Conservation (phyloP, 768 basidiomycete genomes). For the Hygrophorus pudorinus region DNA sequence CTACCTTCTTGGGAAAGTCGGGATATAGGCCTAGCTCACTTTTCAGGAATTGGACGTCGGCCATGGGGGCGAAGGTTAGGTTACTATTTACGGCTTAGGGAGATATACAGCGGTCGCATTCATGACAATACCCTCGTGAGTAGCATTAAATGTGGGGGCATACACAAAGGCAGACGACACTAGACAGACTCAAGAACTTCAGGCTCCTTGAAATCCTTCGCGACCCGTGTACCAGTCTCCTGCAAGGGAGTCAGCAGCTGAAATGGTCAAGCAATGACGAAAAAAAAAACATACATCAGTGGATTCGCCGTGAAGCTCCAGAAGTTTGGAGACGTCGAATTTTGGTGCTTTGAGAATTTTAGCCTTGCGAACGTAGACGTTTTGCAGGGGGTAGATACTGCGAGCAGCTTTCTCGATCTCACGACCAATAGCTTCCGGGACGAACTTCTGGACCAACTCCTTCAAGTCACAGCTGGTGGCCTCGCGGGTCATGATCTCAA, state of each 20-base stretch:
- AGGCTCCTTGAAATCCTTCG: conserved; percentile 97
- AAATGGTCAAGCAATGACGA: conserved; percentile 7
- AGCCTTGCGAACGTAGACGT: conserved; percentile 97
- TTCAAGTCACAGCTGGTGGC: conserved; percentile 93
- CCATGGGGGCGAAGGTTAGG: conserved; percentile 31
- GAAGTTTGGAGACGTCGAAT: conserved; percentile 89
- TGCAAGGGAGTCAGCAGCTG: conserved; percentile 20
- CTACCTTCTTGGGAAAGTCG: conserved; percentile 88
- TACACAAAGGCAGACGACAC: conserved; percentile 23
- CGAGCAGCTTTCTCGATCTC: conserved; percentile 98
- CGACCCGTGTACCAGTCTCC: conserved; percentile 93
- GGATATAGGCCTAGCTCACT: conserved; percentile 49
- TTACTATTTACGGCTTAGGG: too few species aligned
- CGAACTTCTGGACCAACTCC: conserved; percentile 97
- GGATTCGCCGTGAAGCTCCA: conserved; percentile 94
- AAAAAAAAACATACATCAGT: conserved; percentile 61
- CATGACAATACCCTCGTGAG: neutral
- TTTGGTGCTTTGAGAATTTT: conserved; percentile 99
- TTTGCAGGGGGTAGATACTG: conserved; percentile 97
- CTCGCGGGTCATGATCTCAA: conserved; percentile 96
- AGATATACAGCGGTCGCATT: too few species aligned
- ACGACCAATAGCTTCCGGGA: conserved; percentile 96
- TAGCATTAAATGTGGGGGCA: too few species aligned
- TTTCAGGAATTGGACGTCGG: conserved; percentile 66
- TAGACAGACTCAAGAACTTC: conserved; percentile 89